phyloP scores from a whole-genome alignment of 1,139 yeast species.

The Scheffersomyces lignicola region DNA sequence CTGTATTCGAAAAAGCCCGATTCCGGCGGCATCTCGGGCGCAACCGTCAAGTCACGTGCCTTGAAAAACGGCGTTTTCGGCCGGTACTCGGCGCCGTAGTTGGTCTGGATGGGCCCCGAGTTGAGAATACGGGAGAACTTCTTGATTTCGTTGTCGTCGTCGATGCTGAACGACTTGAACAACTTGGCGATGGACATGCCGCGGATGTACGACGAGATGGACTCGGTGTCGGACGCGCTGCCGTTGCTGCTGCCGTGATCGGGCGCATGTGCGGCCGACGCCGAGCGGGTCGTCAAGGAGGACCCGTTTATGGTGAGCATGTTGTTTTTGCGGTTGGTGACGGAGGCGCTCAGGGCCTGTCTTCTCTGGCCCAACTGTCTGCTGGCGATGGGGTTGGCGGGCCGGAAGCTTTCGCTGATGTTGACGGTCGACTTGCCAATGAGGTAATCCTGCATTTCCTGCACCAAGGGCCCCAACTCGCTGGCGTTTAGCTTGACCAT shows the following conservation, averaged over 20 bases:
- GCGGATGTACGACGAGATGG: constrained; percentile 39
- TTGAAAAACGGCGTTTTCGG: constrained; percentile 56
- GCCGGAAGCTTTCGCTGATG: constrained; percentile 42
- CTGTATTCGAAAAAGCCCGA: constrained; percentile 87
- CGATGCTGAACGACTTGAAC: constrained; percentile 43
- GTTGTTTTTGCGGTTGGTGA: constrained; percentile 28
- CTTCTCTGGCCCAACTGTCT: constrained; percentile 28
- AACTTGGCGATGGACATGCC: constrained; percentile 43
- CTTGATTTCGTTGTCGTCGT: constrained; percentile 42
- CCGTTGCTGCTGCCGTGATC: constrained; percentile 16
- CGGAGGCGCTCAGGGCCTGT: constrained; percentile 37
- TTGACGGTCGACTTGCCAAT: constrained; percentile 51
- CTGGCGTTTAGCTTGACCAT: constrained; percentile 65
- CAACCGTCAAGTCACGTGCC: constrained; percentile 33
- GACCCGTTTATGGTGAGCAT: constrained; percentile 30
- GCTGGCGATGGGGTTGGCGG: constrained; percentile 32
- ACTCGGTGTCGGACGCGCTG: constrained; percentile 29
- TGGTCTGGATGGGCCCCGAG: constrained; percentile 43
- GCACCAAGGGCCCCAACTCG: constrained; percentile 63
- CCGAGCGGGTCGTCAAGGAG: constrained; percentile 30
- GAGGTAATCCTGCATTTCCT: constrained; percentile 64
- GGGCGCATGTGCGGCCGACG: constrained; percentile 26
- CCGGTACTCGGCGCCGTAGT: constrained; percentile 49
- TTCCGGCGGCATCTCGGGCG: constrained; percentile 57
- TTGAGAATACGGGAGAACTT: constrained; percentile 38